A percentile compares a stretch with the other conserved stretches of the same genome.
phyloP scores from a whole-genome alignment of 371 early-diverging fungal species.

The Fennellomyces sp. region DNA sequence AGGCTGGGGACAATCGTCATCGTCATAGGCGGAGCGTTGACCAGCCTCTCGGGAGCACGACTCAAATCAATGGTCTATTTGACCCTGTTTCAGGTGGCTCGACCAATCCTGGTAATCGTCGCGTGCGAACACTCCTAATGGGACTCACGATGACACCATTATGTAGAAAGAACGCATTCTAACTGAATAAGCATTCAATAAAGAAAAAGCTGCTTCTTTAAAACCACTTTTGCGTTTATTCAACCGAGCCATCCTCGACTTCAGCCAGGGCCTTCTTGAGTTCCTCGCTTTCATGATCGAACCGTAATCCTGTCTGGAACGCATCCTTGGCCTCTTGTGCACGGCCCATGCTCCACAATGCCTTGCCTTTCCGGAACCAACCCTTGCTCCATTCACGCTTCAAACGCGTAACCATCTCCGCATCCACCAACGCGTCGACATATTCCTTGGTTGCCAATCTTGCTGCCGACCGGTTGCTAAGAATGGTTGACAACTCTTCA shows the following conservation, averaged over 20 bases:
- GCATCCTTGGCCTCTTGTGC: constrained; percentile 70
- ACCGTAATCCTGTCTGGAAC: constrained; percentile 66
- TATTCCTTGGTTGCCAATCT: constrained; percentile 67
- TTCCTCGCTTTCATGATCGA: constrained; percentile 74
- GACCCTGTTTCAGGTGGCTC: too few species aligned
- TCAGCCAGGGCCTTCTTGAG: constrained; percentile 43
- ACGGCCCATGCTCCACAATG: constrained; percentile 67
- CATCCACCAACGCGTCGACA: constrained; percentile 77
- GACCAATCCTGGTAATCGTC: too few species aligned
- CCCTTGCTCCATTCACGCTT: constrained; percentile 82
- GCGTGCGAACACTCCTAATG: too few species aligned
- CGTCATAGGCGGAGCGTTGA: too few species aligned
- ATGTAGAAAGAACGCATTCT: too few species aligned
- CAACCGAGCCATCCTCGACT: constrained; percentile 2
- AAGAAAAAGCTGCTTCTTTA: too few species aligned
- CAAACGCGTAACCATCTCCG: constrained; percentile 74
- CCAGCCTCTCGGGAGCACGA: too few species aligned
- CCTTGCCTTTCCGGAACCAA: constrained; percentile 79
- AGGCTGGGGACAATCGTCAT: too few species aligned
- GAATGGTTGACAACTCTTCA: constrained; percentile 72
- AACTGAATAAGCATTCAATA: too few species aligned
- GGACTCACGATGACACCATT: too few species aligned
- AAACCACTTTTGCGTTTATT: too few species aligned
- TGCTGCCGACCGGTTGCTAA: constrained; percentile 77
- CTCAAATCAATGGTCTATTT: too few species aligned